A percentile compares a stretch with the other conserved stretches of the same genome.
These are phyloP conservation scores for Claviceps citrina DNA, from an alignment of 2,329 filamentous ascomycete genomes.

Conservation along the genomic window DNA sequence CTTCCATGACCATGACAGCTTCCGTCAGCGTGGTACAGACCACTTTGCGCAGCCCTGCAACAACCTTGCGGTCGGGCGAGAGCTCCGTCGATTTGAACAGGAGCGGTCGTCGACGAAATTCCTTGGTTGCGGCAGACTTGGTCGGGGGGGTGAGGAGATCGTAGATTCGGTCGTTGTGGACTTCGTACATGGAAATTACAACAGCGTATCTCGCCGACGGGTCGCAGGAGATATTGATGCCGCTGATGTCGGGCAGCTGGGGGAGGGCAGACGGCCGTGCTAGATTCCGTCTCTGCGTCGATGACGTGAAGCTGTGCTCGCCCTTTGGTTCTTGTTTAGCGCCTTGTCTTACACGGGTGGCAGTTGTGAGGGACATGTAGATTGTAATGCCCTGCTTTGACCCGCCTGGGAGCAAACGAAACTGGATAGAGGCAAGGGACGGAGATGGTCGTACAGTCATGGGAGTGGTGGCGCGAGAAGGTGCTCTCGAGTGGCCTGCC, in stretches of 20 bases:
- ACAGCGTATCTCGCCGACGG: constrained; percentile 68
- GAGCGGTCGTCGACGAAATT: constrained; percentile 60
- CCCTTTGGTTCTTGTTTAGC: constrained; percentile 35
- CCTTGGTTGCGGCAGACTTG: constrained; percentile 47
- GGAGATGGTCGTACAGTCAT: constrained; percentile 42
- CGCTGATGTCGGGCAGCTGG: constrained; percentile 57
- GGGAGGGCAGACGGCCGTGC: constrained; percentile 58
- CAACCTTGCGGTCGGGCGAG: constrained; percentile 83
- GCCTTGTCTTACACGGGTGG: constrained; percentile 28
- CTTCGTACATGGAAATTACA: constrained; percentile 94
- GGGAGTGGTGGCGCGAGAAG: constrained; percentile 53
- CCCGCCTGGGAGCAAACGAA: constrained; percentile 20
- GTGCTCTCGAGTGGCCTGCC: constrained; percentile 37
- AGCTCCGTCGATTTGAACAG: constrained; percentile 85
- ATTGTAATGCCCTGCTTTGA: constrained; percentile 11
- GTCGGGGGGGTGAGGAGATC: constrained; percentile 62
- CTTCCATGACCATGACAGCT: constrained; percentile 77
- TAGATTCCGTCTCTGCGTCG: constrained; percentile 46
- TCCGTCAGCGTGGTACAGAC: constrained; percentile 71
- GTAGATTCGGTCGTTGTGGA: constrained; percentile 96
- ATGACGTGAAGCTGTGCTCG: constrained; percentile 29
- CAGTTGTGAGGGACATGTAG: constrained; percentile 29
- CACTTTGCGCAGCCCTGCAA: constrained; percentile 80
- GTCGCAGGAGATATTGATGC: constrained; percentile 43
- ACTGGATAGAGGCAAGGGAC: constrained; percentile 16